These are phyloP conservation scores for Geosmithia morbida DNA, from an alignment of 2,329 filamentous ascomycete genomes.

Conservation along the genomic window DNA sequence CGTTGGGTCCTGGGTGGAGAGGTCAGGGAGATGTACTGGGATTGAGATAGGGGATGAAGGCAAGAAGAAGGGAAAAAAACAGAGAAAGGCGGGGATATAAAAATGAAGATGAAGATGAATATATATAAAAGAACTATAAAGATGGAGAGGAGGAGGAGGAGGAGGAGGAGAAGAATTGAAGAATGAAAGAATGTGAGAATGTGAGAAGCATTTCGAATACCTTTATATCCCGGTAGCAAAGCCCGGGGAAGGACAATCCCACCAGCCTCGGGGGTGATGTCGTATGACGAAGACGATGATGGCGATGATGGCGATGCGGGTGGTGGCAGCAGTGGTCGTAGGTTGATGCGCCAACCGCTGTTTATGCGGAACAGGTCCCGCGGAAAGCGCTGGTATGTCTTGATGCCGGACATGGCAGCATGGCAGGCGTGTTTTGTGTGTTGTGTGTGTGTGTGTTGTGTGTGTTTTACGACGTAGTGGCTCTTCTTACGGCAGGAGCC, in stretches of 20 bases:
- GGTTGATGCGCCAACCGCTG: background rate
- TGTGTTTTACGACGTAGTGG: too few species aligned
- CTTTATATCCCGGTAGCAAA: background rate
- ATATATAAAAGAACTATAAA: background rate
- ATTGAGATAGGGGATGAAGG: too few species aligned
- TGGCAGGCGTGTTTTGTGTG: background rate
- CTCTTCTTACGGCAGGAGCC: too few species aligned
- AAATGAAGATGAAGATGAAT: too few species aligned
- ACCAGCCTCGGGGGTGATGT: background rate
- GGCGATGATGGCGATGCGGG: background rate
- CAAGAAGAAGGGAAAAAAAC: background rate
- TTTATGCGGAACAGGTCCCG: slow-evolving; percentile 1
- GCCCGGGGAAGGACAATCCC: background rate
- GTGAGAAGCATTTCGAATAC: too few species aligned
- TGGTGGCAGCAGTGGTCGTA: background rate
- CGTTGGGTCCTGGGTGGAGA: background rate
- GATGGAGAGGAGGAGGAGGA: background rate
- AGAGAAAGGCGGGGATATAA: too few species aligned
- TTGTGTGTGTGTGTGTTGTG: too few species aligned
- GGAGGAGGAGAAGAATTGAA: background rate
- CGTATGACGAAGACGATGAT: background rate
- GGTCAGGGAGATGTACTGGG: too few species aligned
- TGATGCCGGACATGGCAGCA: background rate
- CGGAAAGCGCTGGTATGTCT: slow-evolving; percentile 1
- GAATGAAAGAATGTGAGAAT: background rate